These are phyloP conservation scores for Silene noctiflora DNA, from an alignment of 179 eudicot species.

Conservation along the genomic window DNA sequence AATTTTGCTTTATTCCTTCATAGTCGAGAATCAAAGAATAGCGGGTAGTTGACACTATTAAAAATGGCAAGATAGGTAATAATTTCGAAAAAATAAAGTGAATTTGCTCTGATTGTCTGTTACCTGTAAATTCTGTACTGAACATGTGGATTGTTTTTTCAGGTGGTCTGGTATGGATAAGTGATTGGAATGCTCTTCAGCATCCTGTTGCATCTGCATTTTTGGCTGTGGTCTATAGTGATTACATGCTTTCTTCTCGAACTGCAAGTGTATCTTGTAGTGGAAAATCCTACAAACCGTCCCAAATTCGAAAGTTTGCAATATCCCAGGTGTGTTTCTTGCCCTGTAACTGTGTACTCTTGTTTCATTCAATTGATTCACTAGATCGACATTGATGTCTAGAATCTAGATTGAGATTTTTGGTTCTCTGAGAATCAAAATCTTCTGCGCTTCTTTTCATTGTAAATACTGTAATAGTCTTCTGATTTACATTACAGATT, in stretches of 20 bases:
- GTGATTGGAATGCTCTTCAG: slow-evolving; percentile 73
- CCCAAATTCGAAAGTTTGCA: slow-evolving; percentile 70
- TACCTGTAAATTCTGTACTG: neutral
- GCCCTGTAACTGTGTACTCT: neutral
- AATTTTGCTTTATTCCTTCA: too few species aligned
- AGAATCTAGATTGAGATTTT: neutral
- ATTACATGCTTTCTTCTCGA: slow-evolving; percentile 70
- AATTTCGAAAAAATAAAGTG: neutral
- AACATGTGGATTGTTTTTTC: slow-evolving; percentile 20
- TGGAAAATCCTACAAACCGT: slow-evolving; percentile 46
- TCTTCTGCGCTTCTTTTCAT: too few species aligned
- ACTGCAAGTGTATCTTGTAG: slow-evolving; percentile 52
- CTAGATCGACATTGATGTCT: neutral
- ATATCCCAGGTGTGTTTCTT: slow-evolving; percentile 55
- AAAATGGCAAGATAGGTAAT: neutral
- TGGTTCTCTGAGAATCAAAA: neutral
- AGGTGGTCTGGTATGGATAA: slow-evolving; percentile 85
- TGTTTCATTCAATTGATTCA: neutral
- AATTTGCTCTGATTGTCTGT: neutral
- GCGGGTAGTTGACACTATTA: too few species aligned
- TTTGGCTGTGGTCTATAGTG: slow-evolving; percentile 78
- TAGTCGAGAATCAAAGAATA: too few species aligned
- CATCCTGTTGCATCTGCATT: slow-evolving; percentile 82
- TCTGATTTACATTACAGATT: too few species aligned
- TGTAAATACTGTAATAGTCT: too few species aligned